Evolutionary conservation across 495 filamentous ascomycete species (phyloP).

Genomic region (Podospora conica): DNA sequence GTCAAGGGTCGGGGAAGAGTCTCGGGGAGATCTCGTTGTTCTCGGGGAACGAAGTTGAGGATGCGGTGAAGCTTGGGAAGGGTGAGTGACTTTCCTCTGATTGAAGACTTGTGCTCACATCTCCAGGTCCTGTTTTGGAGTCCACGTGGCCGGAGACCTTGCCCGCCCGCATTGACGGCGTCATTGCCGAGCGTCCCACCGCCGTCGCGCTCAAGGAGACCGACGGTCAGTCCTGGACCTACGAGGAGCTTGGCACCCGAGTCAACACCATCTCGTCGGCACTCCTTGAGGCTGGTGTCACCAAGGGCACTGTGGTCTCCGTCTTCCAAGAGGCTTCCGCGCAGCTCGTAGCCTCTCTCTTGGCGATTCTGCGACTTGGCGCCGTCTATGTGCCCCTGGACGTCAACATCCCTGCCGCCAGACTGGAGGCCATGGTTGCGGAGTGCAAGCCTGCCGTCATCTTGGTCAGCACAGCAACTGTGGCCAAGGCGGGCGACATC

Average conservation of each 20-base stretch:
- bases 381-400: conserved; percentile 46
- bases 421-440: neutral
- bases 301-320: conserved; percentile 1
- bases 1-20: neutral
- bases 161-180: neutral
- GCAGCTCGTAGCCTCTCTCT: conserved; percentile 44
- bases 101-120: neutral
- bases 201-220: neutral
- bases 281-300: neutral
- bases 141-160: neutral
- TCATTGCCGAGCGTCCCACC: neutral
- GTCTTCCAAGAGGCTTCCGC: conserved; percentile 28
- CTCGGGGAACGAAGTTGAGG: neutral
- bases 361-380: conserved; percentile 45
- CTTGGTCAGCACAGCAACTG: neutral
- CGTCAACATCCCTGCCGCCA: neutral
- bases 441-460: neutral
- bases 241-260: neutral
- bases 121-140: neutral
- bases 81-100: neutral
- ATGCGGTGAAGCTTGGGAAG: neutral
- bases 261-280: neutral
- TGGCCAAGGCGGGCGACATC: conserved; percentile 24
- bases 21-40: neutral
- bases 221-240: neutral